A percentile compares a stretch with the other conserved stretches of the same genome.
These are phyloP conservation scores for Apiotrichum sp. DNA, from an alignment of 1,284 basidiomycete genomes.

Conservation along the genomic window DNA sequence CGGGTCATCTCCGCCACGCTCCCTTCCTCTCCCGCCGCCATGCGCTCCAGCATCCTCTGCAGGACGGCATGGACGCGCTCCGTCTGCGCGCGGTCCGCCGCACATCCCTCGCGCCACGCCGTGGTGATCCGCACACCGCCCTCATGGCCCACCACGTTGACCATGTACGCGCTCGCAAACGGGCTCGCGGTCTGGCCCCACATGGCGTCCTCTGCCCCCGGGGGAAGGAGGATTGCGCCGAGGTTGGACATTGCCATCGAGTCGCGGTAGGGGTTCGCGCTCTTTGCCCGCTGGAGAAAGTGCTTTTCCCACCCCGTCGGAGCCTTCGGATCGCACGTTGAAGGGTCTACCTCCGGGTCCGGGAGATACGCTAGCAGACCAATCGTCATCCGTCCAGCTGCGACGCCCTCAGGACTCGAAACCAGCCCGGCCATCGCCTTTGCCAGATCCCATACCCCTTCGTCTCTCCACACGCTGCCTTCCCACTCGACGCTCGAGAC, in stretches of 20 bases:
- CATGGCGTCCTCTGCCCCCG: conserved; percentile 22
- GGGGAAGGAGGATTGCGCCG: conserved; percentile 22
- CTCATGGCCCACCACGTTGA: conserved; percentile 29
- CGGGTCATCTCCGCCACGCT: no score
- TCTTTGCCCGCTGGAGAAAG: conserved; percentile 18
- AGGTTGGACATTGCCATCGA: conserved; percentile 36
- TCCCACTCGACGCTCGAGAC: conserved; percentile 16
- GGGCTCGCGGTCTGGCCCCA: conserved; percentile 31
- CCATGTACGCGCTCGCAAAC: conserved; percentile 16
- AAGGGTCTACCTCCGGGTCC: conserved; percentile 12
- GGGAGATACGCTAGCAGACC: conserved; percentile 35
- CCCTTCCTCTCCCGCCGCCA: no score
- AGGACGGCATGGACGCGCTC: no score
- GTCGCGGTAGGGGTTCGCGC: conserved; percentile 13
- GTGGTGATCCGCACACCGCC: conserved; percentile 25
- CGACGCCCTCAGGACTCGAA: background rate
- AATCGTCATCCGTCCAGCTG: conserved; percentile 21
- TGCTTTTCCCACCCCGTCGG: conserved; percentile 41
- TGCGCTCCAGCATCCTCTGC: no score
- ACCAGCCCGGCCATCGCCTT: background rate
- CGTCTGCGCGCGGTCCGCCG: background rate
- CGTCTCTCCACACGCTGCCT: background rate
- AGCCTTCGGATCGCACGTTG: conserved; percentile 11
- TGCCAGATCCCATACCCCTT: conserved; percentile 26
- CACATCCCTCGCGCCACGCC: conserved; percentile 24